These are phyloP conservation scores for Corchorus olitorius DNA, from an alignment of 345 rosid genomes.

Conservation along the genomic window DNA sequence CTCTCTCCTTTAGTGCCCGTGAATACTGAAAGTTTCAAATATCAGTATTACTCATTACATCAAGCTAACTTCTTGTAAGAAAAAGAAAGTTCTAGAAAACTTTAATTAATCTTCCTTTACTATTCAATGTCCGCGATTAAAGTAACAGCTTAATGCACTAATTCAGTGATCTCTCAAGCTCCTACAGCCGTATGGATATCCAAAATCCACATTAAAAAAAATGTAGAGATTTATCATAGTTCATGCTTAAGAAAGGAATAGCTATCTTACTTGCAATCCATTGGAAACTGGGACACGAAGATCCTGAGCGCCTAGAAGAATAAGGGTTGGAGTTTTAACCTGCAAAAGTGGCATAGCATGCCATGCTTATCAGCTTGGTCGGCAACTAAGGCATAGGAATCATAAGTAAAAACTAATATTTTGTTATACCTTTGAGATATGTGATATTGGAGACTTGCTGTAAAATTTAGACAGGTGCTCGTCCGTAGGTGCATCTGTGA, in stretches of 20 bases:
- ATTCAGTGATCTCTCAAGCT: background rate
- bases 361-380: background rate
- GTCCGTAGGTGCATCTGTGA: conserved; percentile 70
- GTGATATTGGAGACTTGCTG: conserved; percentile 83
- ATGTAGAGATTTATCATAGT: background rate
- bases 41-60: background rate
- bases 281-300: conserved; percentile 85
- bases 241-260: conserved; percentile 13
- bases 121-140: background rate
- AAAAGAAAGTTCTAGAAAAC: background rate
- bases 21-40: conserved; percentile 52
- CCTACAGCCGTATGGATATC: background rate
- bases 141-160: no score
- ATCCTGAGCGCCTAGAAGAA: conserved; percentile 84
- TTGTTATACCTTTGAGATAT: conserved; percentile 71
- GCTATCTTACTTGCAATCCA: conserved; percentile 75
- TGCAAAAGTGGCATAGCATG: conserved; percentile 22
- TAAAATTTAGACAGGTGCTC: conserved; percentile 67
- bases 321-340: conserved; percentile 89
- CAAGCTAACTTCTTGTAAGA: background rate
- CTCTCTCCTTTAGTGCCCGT: conserved; percentile 80
- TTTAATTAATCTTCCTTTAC: background rate
- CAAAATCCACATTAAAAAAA: background rate
- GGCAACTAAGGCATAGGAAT: background rate
- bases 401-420: background rate